These are phyloP conservation scores for Syzygium aqueum DNA, from an alignment of 345 rosid genomes.

Conservation along the genomic window DNA sequence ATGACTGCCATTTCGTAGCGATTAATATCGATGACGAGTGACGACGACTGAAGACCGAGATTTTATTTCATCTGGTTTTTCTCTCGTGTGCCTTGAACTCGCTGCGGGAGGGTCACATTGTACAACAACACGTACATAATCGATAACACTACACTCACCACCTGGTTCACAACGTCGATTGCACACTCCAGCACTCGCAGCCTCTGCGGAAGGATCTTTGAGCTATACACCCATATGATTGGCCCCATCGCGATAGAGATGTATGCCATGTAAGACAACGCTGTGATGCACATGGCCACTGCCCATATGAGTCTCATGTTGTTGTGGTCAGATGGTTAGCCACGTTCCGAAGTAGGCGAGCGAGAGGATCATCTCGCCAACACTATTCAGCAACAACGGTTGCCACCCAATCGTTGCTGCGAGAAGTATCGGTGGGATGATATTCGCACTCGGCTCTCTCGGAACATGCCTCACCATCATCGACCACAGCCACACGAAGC, in stretches of 20 bases:
- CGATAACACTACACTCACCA: rapidly evolving
- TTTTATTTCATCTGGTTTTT: too few relatives aligned
- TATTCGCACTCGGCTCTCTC: background rate
- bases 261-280: background rate
- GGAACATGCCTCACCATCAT: background rate
- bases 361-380: background rate
- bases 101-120: background rate
- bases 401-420: too few relatives aligned
- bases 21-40: too few relatives aligned
- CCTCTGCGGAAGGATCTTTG: background rate
- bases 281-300: background rate
- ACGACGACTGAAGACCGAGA: too few relatives aligned
- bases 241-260: background rate
- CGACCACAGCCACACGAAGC: background rate
- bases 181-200: background rate
- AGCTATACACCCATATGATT: background rate
- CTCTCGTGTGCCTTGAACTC: too few relatives aligned
- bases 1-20: too few relatives aligned
- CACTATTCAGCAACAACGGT: background rate
- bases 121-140: background rate
- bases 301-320: background rate
- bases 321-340: background rate
- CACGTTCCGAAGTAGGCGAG: background rate
- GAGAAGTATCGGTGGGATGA: background rate
- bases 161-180: background rate